Evolutionary conservation across 192 early-diverging fungal genomes (phyloP).

Genomic region (Coemansia sp.): DNA sequence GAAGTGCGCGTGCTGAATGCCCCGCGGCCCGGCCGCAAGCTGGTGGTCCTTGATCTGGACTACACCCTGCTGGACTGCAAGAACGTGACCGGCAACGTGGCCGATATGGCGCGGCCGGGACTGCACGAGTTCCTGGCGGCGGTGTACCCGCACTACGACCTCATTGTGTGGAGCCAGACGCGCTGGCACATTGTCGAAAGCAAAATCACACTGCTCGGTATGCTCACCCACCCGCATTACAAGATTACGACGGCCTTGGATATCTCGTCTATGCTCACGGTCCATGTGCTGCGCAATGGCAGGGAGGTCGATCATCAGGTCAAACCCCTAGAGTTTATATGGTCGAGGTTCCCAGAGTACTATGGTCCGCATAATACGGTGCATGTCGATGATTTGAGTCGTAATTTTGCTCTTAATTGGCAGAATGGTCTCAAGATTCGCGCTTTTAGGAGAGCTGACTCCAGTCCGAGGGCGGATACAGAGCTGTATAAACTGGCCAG

Average conservation of each 20-base stretch:
- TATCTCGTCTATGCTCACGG: constrained; percentile 67
- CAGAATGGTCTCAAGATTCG: constrained; percentile 66
- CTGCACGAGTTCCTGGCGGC: constrained; percentile 64
- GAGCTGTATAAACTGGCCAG: constrained; percentile 60
- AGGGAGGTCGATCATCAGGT: constrained; percentile 62
- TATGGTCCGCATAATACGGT: constrained; percentile 59
- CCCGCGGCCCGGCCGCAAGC: constrained; percentile 55
- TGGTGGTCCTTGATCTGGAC: constrained; percentile 76
- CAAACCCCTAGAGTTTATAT: constrained; percentile 69
- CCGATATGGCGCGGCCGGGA: constrained; percentile 63
- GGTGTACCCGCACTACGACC: constrained; percentile 66
- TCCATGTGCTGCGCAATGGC: constrained; percentile 57
- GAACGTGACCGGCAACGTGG: constrained; percentile 56
- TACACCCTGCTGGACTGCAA: constrained; percentile 77
- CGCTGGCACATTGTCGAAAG: constrained; percentile 68
- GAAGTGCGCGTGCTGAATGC: constrained; percentile 33
- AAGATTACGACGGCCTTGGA: constrained; percentile 71
- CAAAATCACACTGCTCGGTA: constrained; percentile 72
- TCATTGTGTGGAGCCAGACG: constrained; percentile 80
- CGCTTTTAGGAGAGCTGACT: constrained; percentile 60
- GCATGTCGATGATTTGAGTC: constrained; percentile 69
- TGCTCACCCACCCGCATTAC: constrained; percentile 62
- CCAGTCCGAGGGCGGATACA: constrained; percentile 46
- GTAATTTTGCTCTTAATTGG: constrained; percentile 77
- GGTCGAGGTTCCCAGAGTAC: constrained; percentile 55